Conservation (phyloP, 805 yeast species). For the Yarrowia bubula region DNA sequence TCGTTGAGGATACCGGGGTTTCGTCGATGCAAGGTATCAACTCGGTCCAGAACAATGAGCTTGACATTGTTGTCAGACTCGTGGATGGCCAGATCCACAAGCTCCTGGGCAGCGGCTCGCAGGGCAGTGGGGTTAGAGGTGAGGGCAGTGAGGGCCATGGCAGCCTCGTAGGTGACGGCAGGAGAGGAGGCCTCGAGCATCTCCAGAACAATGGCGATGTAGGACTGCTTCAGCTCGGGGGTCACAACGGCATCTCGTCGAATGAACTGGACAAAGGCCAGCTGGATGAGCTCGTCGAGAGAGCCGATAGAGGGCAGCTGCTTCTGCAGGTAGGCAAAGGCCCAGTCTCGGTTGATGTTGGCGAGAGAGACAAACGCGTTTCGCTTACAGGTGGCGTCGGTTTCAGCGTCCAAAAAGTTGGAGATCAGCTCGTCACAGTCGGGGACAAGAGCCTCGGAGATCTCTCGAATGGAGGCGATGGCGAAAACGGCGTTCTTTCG, state of each 20-base stretch:
- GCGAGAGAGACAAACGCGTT: constrained; percentile 90
- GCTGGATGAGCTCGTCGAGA: constrained; percentile 80
- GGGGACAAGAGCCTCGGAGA: constrained; percentile 83
- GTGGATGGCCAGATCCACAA: constrained; percentile 82
- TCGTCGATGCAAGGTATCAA: constrained; percentile 66
- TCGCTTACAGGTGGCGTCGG: constrained; percentile 91
- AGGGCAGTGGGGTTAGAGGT: constrained; percentile 62
- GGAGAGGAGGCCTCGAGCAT: constrained; percentile 66
- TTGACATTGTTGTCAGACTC: constrained; percentile 96
- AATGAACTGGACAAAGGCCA: constrained; percentile 87
- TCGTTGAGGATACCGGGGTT: constrained; percentile 84
- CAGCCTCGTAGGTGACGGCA: constrained; percentile 87
- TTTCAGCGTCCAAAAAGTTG: constrained; percentile 72
- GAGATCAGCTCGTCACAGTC: constrained; percentile 88
- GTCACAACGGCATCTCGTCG: constrained; percentile 70
- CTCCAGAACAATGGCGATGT: constrained; percentile 68
- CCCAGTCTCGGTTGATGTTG: constrained; percentile 77
- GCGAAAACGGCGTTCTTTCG: constrained; percentile 97
- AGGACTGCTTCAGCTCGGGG: constrained; percentile 65
- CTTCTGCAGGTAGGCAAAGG: constrained; percentile 76
- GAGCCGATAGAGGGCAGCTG: constrained; percentile 57
- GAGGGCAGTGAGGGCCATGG: constrained; percentile 66
- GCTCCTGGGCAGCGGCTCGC: constrained; percentile 76
- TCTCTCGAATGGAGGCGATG: constrained; percentile 73
- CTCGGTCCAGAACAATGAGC: constrained; percentile 83